Evolutionary conservation across 495 filamentous ascomycete species (phyloP), one percentile per base, ranked within the genome.

Genomic region (Darksidea phi): DNA sequence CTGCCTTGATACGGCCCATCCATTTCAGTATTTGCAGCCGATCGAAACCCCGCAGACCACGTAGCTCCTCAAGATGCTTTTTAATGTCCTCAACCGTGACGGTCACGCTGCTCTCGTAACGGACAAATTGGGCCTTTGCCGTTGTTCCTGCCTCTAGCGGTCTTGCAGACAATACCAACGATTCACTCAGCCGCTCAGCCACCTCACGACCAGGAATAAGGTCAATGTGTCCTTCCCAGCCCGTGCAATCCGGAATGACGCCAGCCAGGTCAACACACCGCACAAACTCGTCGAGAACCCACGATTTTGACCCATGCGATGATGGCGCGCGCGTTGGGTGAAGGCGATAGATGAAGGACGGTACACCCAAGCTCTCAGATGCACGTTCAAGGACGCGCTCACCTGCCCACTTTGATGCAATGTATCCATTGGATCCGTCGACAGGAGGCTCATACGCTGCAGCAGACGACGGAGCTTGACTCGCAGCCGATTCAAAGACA

Each of bases 341-440:
- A 6, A 38, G 23, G 8, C 52, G 52, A 38, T 54, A 43, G 1
- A 54, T 17, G 2, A 3, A 17, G 6, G 37, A 42, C 21, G 54
- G 54, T n/a, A 57, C 23, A 1, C 54, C 24, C 2, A 48, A 23
- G 24, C 24, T 36, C 17, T 34, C 24, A 7, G 11, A 2, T 1
- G 57, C 28, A 15, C 37, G 32, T 21, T 84, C 80, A 0, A 86
- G 69, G 23, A 74, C 66, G 6, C 50, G 54, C 67, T 86, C 83
- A 54, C 78, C 76, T 0, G 76, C 82, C 82, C 83, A 86, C 28
- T 82, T 82, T 2, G 72, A 68, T 0, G 80, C 73, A 0, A 66
- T 64, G 54, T 84, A 86, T 0, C 82, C 82, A 47, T 78, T 66
- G 1, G 62, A 54, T 17, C 68, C 69, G 17, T 71, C 32, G 8